Evolutionary conservation across 2,329 filamentous ascomycete species (phyloP).

Genomic region (Dactylonectria macrodidyma): DNA sequence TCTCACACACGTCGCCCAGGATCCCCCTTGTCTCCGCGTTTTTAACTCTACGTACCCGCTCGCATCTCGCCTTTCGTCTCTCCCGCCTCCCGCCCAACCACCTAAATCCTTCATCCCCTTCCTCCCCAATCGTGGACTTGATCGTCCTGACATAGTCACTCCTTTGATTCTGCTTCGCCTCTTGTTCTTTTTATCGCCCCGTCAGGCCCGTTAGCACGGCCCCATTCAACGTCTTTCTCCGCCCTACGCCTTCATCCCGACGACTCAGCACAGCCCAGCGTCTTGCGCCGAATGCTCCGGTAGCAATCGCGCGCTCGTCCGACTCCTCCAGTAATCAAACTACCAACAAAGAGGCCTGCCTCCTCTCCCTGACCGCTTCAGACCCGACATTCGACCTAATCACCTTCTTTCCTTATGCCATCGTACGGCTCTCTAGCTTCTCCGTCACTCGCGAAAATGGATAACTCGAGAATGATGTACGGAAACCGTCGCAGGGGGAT

Average conservation of each 20-base stretch:
- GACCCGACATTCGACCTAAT: constrained; percentile 29
- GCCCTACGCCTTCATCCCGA: constrained; percentile 34
- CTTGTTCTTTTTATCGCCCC: constrained; percentile 24
- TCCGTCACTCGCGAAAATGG: constrained; percentile 86
- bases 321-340: constrained; percentile 19
- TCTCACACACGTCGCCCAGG: constrained; percentile 23
- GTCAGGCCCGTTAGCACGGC: constrained; percentile 38
- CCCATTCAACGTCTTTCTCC: constrained; percentile 26
- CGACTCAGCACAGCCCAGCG: constrained; percentile 32
- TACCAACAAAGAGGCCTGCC: constrained; percentile 28
- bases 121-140: constrained; percentile 34
- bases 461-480: constrained; percentile 72
- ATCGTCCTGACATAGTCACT: constrained; percentile 42
- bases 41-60: constrained; percentile 42
- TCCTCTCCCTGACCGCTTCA: constrained; percentile 22
- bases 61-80: constrained; percentile 31
- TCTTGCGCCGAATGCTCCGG: constrained; percentile 47
- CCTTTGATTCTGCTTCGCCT: constrained; percentile 38
- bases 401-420: constrained; percentile 72
- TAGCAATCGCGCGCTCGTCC: constrained; percentile 45
- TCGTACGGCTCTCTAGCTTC: constrained; percentile 81
- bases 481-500: constrained; percentile 72
- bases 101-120: constrained; percentile 21
- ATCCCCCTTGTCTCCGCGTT: constrained; percentile 44
- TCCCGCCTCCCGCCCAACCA: constrained; percentile 33